Base-by-base conservation (phyloP, 495 filamentous ascomycete species). In the Trichoderma parareesei region DNA sequence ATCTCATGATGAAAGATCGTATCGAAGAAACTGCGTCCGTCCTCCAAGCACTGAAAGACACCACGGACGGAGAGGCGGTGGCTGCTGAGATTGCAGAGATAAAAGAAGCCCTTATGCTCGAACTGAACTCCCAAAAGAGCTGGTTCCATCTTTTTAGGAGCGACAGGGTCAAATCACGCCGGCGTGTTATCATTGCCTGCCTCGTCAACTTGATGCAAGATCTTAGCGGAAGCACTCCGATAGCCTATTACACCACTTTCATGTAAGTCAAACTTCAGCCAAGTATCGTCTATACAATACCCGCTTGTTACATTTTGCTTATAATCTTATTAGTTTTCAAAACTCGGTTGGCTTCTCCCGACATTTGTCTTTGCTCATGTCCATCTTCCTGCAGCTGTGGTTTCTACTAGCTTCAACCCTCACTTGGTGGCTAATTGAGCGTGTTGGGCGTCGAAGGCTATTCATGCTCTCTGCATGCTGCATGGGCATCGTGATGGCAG, bases 381-480 rank as follows among this genome's bases (percentile, higher is more conserved):
- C 90, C 42, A 90, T 90, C 71, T 83, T 92, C 44, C 91, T 90
- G 76, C 87, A 90, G 79, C 81, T 91, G 20, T 85, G 92, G 40
- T 94, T 93, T 71, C 78, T 88, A 13, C 83, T 92, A 64, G 91
- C 89, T 66, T 76, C 90, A 0, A 92, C 88, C 0, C 82, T 86
- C 53, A 91, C 89, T 0, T 93, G 89, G 87, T 92, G 91, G 75
- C 83, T 90, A 70, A 86, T 93, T 65, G 89, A 93, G 78, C 82
- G 81, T n/a, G 84, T 87, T 42, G 90, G 90, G 38, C 82, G 90
- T 10, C 82, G 90, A 13, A 88, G 89, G 60, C 77, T 92, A 37
- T 91, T 88, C 75, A 72, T 92, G 4, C 81, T 80, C 63, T 90
- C 90, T 37, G 87, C 85, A 35, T 65, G 88, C 10, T 89, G 90